Conservation (phyloP, 768 basidiomycete species). For the Pholiota conissans region DNA sequence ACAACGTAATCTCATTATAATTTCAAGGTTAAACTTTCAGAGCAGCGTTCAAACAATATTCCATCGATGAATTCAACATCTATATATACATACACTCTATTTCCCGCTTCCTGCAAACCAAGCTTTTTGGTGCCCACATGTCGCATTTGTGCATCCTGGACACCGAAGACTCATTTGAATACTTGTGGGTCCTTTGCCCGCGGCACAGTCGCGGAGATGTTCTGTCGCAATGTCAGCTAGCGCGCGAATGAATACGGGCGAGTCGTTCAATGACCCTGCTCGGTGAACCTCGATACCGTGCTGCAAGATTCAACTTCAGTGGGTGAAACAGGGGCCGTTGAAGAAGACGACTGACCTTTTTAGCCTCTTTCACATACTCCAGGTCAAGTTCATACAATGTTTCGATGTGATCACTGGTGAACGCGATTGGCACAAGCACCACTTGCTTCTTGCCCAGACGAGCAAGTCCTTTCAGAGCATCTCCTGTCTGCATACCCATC, state of each 20-base stretch:
- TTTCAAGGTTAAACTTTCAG: slow-evolving; percentile 13
- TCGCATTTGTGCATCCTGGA: slow-evolving; percentile 89
- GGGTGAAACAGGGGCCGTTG: slow-evolving; percentile 17
- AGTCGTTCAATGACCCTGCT: slow-evolving; percentile 90
- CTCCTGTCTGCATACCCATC: slow-evolving; percentile 97
- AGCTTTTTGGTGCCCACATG: slow-evolving; percentile 83
- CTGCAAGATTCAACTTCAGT: slow-evolving; percentile 36
- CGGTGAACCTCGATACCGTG: slow-evolving; percentile 89
- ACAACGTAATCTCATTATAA: slow-evolving; percentile 17
- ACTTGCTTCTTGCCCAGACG: slow-evolving; percentile 74
- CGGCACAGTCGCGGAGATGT: slow-evolving; percentile 67
- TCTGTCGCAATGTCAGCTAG: slow-evolving; percentile 86
- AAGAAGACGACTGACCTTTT: slow-evolving; percentile 59
- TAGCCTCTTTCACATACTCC: slow-evolving; percentile 90
- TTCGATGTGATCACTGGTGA: slow-evolving; percentile 99
- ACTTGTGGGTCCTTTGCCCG: slow-evolving; percentile 67
- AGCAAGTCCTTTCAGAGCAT: slow-evolving; percentile 85
- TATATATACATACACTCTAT: slow-evolving; percentile 27
- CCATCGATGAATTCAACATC: slow-evolving; percentile 11
- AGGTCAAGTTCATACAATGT: slow-evolving; percentile 95
- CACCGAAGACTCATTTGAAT: slow-evolving; percentile 86
- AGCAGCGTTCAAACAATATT: slow-evolving; percentile 5
- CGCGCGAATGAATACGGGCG: slow-evolving; percentile 93
- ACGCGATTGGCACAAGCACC: slow-evolving; percentile 92
- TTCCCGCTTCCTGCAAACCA: slow-evolving; percentile 85